Percentiles rank a stretch among this genome's conserved stretches.
Conservation (phyloP, 495 filamentous ascomycete genomes). For the Hypoxylon cercidicola region DNA sequence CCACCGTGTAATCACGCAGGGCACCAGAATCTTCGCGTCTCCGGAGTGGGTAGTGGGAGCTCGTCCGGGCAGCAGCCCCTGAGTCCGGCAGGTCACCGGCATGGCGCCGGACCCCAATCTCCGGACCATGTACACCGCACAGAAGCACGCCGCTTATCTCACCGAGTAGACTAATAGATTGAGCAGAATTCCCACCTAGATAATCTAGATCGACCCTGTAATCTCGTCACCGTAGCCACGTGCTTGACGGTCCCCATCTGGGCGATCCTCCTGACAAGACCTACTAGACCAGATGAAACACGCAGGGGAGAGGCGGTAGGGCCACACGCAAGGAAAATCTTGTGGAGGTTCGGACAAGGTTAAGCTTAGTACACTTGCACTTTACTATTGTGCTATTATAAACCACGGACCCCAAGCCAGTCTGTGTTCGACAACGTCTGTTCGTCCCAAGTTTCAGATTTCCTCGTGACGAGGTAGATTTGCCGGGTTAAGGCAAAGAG, state of each 20-base stretch:
- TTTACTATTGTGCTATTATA: not conserved
- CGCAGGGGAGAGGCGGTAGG: slow-evolving; percentile 6
- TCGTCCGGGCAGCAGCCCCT: too few relatives aligned
- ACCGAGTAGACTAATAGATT: not conserved
- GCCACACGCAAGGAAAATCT: not conserved
- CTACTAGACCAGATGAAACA: slow-evolving; percentile 9
- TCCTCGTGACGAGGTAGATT: not conserved
- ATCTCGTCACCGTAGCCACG: slow-evolving; percentile 7
- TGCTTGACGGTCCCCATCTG: not conserved
- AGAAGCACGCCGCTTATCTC: too few relatives aligned
- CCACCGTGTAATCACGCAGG: too few relatives aligned
- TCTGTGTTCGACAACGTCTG: slow-evolving; percentile 30
- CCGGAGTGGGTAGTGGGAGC: too few relatives aligned
- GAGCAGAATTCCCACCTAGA: not conserved
- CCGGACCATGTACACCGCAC: too few relatives aligned
- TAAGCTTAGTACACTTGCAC: not conserved
- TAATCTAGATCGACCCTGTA: slow-evolving; percentile 8
- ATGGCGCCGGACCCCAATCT: too few relatives aligned
- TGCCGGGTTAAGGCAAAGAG: not conserved
- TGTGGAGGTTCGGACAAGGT: not conserved
- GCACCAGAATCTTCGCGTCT: too few relatives aligned
- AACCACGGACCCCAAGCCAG: too few relatives aligned
- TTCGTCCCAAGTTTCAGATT: slow-evolving; percentile 31
- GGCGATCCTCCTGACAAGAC: not conserved
- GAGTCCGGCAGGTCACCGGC: too few relatives aligned